Evolutionary conservation across 495 filamentous ascomycete genomes (phyloP).

Genomic region (Symbiotaphrina buchneri): DNA sequence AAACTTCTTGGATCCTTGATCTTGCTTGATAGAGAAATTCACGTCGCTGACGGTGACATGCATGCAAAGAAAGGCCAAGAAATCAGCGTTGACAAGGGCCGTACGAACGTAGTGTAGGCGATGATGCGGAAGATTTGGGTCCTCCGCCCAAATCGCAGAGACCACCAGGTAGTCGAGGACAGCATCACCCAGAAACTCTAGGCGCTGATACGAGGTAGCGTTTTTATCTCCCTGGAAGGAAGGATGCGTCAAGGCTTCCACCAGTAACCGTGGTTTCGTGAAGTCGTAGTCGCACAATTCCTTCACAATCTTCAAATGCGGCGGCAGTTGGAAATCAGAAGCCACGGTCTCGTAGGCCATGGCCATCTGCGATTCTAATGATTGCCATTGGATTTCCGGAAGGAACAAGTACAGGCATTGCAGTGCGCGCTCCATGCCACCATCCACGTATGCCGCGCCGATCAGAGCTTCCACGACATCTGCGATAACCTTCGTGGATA

Average conservation of each 20-base stretch:
- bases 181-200: slow-evolving; percentile 83
- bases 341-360: slow-evolving; percentile 13
- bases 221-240: slow-evolving; percentile 33
- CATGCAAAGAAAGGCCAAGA: slow-evolving; percentile 74
- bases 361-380: slow-evolving; percentile 13
- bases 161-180: slow-evolving; percentile 64
- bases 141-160: slow-evolving; percentile 19
- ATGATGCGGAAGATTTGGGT: slow-evolving; percentile 27
- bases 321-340: slow-evolving; percentile 4
- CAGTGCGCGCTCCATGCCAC: slow-evolving; percentile 40
- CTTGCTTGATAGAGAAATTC: slow-evolving; percentile 8
- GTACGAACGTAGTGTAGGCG: slow-evolving; percentile 56
- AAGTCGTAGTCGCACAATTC: slow-evolving; percentile 48
- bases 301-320: slow-evolving; percentile 23
- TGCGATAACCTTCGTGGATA: slow-evolving; percentile 66
- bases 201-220: slow-evolving; percentile 51
- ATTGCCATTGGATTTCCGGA: slow-evolving; percentile 33
- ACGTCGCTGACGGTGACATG: slow-evolving; percentile 18
- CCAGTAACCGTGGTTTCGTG: slow-evolving; percentile 39
- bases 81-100: slow-evolving; percentile 60
- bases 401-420: slow-evolving; percentile 41
- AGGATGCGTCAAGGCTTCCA: slow-evolving; percentile 71
- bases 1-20: slow-evolving; percentile 7
- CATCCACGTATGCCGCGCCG: slow-evolving; percentile 53
- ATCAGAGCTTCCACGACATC: slow-evolving; percentile 81